Evolutionary conservation across 495 filamentous ascomycete genomes (phyloP).

Genomic region (Echria macrotheca): DNA sequence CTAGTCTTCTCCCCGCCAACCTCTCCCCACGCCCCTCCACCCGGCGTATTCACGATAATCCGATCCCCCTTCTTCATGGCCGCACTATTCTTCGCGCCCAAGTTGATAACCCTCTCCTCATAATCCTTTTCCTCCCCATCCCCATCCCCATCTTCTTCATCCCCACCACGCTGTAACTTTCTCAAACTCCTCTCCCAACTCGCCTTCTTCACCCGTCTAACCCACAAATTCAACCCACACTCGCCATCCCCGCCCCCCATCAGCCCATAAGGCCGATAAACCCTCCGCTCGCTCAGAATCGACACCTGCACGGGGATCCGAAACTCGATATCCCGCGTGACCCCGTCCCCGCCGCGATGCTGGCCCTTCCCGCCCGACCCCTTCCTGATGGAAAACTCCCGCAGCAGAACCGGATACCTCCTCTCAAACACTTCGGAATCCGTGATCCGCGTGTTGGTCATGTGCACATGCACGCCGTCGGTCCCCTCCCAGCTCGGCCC

Average conservation of each 20-base stretch:
- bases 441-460: constrained; percentile 99
- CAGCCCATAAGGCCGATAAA: constrained; percentile 84
- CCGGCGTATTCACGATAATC: constrained; percentile 69
- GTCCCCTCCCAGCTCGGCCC: constrained; percentile 85
- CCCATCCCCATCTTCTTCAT: constrained; percentile 24
- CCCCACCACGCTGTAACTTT: constrained; percentile 17
- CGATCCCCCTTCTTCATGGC: constrained; percentile 79
- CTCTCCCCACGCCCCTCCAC: constrained; percentile 68
- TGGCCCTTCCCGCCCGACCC: constrained; percentile 68
- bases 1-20: constrained; percentile 48
- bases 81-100: constrained; percentile 93
- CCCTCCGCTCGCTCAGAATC: constrained; percentile 81
- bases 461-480: constrained; percentile 87
- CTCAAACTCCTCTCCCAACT: constrained; percentile 40
- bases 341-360: constrained; percentile 82
- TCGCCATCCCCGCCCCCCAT: constrained; percentile 77
- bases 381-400: constrained; percentile 70
- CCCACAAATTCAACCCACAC: constrained; percentile 83
- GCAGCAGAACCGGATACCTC: constrained; percentile 81
- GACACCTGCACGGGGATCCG: constrained; percentile 80
- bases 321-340: constrained; percentile 93
- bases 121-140: constrained; percentile 34
- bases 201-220: constrained; percentile 56
- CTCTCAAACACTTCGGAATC: constrained; percentile 95
- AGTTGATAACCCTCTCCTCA: constrained; percentile 68